phyloP scores from a whole-genome alignment of 176 grass and related monocot genomes.

The Phoenix dactylifera region DNA sequence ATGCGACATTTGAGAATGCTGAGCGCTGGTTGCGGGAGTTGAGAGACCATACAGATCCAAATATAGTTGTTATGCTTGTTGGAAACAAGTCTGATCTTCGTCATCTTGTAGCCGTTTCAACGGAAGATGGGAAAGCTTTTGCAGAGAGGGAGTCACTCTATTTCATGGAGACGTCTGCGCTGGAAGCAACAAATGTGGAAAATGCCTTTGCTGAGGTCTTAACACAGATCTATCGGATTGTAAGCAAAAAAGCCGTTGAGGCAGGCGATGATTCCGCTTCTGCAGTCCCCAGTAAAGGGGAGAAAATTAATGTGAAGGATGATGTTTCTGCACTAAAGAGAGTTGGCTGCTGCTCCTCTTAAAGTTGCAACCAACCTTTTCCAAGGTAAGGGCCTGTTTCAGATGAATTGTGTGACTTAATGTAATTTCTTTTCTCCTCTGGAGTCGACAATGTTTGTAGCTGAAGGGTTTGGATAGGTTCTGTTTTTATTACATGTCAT shows the following conservation, averaged over 20 bases:
- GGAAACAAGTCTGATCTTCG: slow-evolving; percentile 88
- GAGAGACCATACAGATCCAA: slow-evolving; percentile 83
- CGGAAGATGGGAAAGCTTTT: slow-evolving; percentile 62
- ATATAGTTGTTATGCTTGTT: slow-evolving; percentile 86
- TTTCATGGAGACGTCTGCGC: slow-evolving; percentile 89
- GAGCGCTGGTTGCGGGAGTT: slow-evolving; percentile 80
- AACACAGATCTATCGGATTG: slow-evolving; percentile 75
- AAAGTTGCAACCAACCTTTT: not conserved
- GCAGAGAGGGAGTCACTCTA: slow-evolving; percentile 75
- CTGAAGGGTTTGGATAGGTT: slow-evolving; percentile 25
- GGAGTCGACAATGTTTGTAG: slow-evolving; percentile 23
- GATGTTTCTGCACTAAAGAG: slow-evolving; percentile 65
- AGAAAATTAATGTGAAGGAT: slow-evolving; percentile 82
- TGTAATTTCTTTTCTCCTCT: slow-evolving; percentile 18
- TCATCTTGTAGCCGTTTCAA: slow-evolving; percentile 61
- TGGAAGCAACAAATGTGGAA: slow-evolving; percentile 77
- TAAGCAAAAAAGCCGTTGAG: slow-evolving; percentile 65
- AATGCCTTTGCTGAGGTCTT: slow-evolving; percentile 74
- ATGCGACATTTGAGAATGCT: slow-evolving; percentile 66
- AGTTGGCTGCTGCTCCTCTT: slow-evolving; percentile 72
- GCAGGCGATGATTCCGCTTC: slow-evolving; percentile 46
- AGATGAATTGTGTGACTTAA: slow-evolving; percentile 1
- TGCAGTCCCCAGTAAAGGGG: slow-evolving; percentile 49
- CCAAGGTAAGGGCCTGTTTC: not conserved
- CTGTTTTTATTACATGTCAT: slow-evolving; percentile 13